Evolutionary conservation across 805 yeast species (phyloP).

Genomic region (Hanseniaspora valbyensis): DNA sequence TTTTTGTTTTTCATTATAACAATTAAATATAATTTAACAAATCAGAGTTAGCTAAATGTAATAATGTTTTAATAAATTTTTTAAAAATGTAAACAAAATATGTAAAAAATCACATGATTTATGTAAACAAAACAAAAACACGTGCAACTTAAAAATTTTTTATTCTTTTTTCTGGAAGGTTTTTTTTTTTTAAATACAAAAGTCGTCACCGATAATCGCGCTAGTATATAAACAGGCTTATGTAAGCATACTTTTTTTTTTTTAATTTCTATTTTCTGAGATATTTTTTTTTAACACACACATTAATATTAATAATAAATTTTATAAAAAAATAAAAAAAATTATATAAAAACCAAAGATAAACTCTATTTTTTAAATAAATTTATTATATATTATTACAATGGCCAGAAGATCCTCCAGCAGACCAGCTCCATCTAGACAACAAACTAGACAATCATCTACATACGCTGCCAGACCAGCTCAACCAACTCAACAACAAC

Average conservation of each 20-base stretch:
- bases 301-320: background rate
- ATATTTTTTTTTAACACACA: too few relatives aligned
- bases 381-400: slow-evolving; percentile 11
- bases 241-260: too few relatives aligned
- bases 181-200: too few relatives aligned
- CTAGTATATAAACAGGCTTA: background rate
- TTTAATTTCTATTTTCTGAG: too few relatives aligned
- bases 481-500: slow-evolving; percentile 40
- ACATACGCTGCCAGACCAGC: slow-evolving; percentile 51
- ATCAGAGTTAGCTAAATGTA: background rate
- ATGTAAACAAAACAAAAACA: background rate
- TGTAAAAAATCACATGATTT: background rate
- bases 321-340: background rate
- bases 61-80: too few relatives aligned
- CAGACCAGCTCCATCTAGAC: slow-evolving; percentile 30
- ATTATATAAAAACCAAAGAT: background rate
- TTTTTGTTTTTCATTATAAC: too few relatives aligned
- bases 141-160: too few relatives aligned
- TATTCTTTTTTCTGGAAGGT: too few relatives aligned
- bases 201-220: background rate
- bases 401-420: slow-evolving; percentile 43
- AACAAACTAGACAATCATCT: slow-evolving; percentile 58
- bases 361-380: too few relatives aligned
- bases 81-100: background rate
- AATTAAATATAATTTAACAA: background rate